Evolutionary conservation across 306 rosid genomes (phyloP), one percentile per base, ranked within the genome.

Genomic region (Pterocarpus macrocarpus): DNA sequence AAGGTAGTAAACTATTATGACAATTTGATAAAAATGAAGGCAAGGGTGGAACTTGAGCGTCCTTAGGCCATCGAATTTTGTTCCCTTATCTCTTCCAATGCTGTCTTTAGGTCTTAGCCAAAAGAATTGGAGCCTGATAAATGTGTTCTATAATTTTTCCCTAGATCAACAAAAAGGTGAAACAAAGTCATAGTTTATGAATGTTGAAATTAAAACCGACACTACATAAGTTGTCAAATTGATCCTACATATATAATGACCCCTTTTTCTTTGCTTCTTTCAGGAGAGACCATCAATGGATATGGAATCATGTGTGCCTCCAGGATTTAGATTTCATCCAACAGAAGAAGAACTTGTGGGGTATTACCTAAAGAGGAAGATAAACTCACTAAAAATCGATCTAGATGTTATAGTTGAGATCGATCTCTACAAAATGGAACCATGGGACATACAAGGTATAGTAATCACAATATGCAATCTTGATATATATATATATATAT

Each of bases 281-380:
- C 82, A 84, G 88, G 86, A 84, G 80, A 87, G 84, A 82, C 61
- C 79, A 81, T 65, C 73, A 73, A 85, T 88, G 84, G 92, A 92
- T 79, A 90, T 89, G 93, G 98, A 92, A 82, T 90, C 94, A 56
- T 84, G 94, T 85, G 97, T 94, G 4, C 98, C 98, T 62, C 98
- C 98, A 38, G 98, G 98, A 35, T 94, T 94, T 47, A 87, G 98
- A 84, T 94, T 94, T 92, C 98, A 90, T 70, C 98, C 98, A n/a
- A 94, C 98, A n/a, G 98, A 94, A 77, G 98, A 92, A 63, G 98
- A 94, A 79, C 94, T 94, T 64, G 98, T 94, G 43, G 98, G 97
- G 36, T 94, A 94, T 88, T 94, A 94, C 66, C 96, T 94, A 41
- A 87, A 87, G 81, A 89, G 96, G 85, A 94, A 94, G 92, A 89